These are phyloP conservation scores for Sugiyamaella lignohabitans DNA, from an alignment of 805 yeast species.

Conservation along the genomic window DNA sequence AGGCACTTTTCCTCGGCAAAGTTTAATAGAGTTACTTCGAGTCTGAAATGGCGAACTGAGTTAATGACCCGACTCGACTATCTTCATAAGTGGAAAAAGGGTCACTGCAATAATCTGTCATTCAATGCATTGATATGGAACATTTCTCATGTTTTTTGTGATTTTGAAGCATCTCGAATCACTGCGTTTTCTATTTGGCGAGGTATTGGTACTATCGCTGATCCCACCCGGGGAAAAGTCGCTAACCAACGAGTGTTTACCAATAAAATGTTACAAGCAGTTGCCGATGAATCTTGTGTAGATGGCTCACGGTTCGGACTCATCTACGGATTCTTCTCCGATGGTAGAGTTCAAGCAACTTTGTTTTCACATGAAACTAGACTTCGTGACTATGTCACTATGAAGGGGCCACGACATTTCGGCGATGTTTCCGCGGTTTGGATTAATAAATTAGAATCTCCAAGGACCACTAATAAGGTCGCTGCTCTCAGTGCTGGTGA, in stretches of 20 bases:
- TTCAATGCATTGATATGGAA: slow-evolving; percentile 20
- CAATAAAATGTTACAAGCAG: slow-evolving; percentile 13
- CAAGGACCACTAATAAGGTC: slow-evolving; percentile 11
- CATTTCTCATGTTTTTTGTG: slow-evolving; percentile 21
- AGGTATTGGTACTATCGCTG: slow-evolving; percentile 26
- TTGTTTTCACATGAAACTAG: slow-evolving; percentile 25
- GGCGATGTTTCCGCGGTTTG: slow-evolving; percentile 24
- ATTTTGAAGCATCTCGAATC: slow-evolving; percentile 22
- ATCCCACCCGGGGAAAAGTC: slow-evolving; percentile 28
- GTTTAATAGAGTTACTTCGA: slow-evolving; percentile 23
- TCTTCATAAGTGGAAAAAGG: slow-evolving; percentile 27
- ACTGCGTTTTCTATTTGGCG: slow-evolving; percentile 21
- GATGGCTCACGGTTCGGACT: slow-evolving; percentile 30
- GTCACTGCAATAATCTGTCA: slow-evolving; percentile 22
- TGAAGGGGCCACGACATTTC: slow-evolving; percentile 20
- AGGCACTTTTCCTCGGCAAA: slow-evolving; percentile 20
- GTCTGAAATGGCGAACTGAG: slow-evolving; percentile 29
- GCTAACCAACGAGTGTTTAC: slow-evolving; percentile 24
- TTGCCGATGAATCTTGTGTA: slow-evolving; percentile 14
- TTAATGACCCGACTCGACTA: slow-evolving; percentile 21
- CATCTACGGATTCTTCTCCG: slow-evolving; percentile 22
- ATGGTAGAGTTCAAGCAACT: slow-evolving; percentile 23
- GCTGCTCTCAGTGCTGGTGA: slow-evolving; percentile 19
- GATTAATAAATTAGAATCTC: slow-evolving; percentile 22
- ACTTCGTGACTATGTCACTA: slow-evolving; percentile 20